Percentiles rank a stretch among this genome's conserved stretches.
phyloP scores from a whole-genome alignment of 2,329 filamentous ascomycete genomes.

The Talaromyces sp. region DNA sequence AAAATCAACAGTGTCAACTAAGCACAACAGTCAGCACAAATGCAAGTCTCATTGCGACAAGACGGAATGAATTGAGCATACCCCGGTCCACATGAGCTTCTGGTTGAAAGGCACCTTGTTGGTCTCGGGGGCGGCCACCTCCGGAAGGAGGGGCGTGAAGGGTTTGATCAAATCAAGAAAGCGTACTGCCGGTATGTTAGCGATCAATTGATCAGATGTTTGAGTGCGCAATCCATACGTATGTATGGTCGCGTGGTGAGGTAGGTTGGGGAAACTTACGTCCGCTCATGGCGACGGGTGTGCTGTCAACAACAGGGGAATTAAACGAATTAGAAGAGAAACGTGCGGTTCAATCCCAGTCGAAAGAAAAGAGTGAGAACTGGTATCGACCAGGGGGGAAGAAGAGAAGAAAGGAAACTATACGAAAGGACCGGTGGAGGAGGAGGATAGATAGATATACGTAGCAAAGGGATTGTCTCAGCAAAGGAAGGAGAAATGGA shows the following conservation, averaged over 20 bases:
- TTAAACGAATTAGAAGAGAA: conserved; percentile 18
- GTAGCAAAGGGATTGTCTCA: not conserved
- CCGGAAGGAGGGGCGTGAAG: conserved; percentile 97
- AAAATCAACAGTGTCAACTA: conserved; percentile 91
- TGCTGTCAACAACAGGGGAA: conserved; percentile 27
- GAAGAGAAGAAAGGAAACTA: conserved; percentile 23
- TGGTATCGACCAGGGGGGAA: conserved; percentile 20
- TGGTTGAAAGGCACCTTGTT: conserved; percentile 95
- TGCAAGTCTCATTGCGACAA: conserved; percentile 5
- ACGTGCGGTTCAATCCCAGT: conserved; percentile 32
- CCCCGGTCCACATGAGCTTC: conserved; percentile 89
- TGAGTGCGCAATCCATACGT: not conserved
- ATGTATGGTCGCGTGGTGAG: conserved; percentile 25
- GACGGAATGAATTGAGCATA: conserved; percentile 31
- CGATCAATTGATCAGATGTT: conserved; percentile 16
- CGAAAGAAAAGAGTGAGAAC: conserved; percentile 28
- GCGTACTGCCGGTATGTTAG: conserved; percentile 61
- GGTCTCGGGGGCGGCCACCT: conserved; percentile 97
- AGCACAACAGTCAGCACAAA: conserved; percentile 19
- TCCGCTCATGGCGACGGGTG: conserved; percentile 53
- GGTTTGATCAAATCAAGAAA: conserved; percentile 99
- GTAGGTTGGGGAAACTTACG: conserved; percentile 42
- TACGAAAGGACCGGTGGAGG: conserved; percentile 10
- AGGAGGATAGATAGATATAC: conserved; percentile 8
- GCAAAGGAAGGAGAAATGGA: not conserved